Evolutionary conservation across 805 yeast species (phyloP).

Genomic region (Monosporozyma aerobia): DNA sequence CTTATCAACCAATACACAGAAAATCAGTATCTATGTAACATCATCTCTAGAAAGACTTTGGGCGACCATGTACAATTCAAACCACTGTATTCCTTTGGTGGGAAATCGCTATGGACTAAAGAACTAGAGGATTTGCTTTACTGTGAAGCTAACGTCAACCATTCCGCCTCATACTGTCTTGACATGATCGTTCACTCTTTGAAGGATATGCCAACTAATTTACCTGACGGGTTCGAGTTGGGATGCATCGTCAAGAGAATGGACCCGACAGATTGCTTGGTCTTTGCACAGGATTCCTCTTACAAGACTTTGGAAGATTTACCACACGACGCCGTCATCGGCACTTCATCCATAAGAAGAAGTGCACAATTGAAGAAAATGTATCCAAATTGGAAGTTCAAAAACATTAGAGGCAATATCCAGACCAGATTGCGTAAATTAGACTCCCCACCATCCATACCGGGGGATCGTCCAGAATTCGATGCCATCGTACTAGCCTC

Average conservation of each 20-base stretch:
- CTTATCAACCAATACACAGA: slow-evolving; percentile 53
- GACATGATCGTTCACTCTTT: slow-evolving; percentile 90
- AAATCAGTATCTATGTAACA: slow-evolving; percentile 57
- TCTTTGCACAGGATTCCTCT: slow-evolving; percentile 58
- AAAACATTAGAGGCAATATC: slow-evolving; percentile 77
- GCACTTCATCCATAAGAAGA: slow-evolving; percentile 90
- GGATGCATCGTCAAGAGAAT: slow-evolving; percentile 82
- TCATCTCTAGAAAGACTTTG: slow-evolving; percentile 71
- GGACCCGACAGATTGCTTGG: slow-evolving; percentile 89
- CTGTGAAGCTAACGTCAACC: slow-evolving; percentile 45
- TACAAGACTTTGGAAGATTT: slow-evolving; percentile 61
- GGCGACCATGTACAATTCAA: slow-evolving; percentile 83
- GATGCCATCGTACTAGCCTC: slow-evolving; percentile 73
- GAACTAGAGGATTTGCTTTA: slow-evolving; percentile 77
- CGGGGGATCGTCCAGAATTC: background rate
- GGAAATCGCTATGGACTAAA: slow-evolving; percentile 93
- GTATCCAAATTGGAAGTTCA: slow-evolving; percentile 69
- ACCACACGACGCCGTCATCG: slow-evolving; percentile 80
- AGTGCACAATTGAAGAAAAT: slow-evolving; percentile 79
- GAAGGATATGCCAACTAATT: slow-evolving; percentile 83
- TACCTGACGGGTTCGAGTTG: slow-evolving; percentile 83
- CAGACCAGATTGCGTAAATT: slow-evolving; percentile 75
- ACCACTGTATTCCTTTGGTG: slow-evolving; percentile 92
- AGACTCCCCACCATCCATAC: slow-evolving; percentile 43
- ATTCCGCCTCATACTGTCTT: background rate